These are phyloP conservation scores for Leersia perrieri DNA, from an alignment of 176 grass and related monocot species.

Conservation along the genomic window DNA sequence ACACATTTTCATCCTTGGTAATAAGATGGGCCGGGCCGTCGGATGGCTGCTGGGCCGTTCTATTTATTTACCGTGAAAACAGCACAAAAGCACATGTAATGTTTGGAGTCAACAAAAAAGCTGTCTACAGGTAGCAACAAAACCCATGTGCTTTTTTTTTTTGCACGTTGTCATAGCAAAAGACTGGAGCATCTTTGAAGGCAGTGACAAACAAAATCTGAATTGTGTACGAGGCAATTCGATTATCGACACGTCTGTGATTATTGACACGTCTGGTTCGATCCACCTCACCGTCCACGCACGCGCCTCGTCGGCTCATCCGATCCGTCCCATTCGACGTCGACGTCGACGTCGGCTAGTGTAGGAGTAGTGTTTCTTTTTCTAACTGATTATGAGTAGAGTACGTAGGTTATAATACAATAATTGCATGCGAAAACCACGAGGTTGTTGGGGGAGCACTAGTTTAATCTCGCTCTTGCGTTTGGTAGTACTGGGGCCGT, in stretches of 20 bases:
- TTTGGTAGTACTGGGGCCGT: neutral
- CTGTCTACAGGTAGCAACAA: too few species aligned
- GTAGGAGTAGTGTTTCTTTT: neutral
- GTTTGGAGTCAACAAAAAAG: too few species aligned
- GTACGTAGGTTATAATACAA: neutral
- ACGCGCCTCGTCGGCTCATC: neutral
- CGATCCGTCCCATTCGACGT: neutral
- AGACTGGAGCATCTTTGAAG: neutral
- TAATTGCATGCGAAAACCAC: slow-evolving; percentile 6
- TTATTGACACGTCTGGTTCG: too few species aligned
- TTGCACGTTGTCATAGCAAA: neutral
- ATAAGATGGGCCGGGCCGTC: neutral
- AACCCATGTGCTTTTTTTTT: neutral
- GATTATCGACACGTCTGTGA: too few species aligned
- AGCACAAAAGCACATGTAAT: neutral
- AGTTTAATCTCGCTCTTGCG: neutral
- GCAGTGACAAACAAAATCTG: too few species aligned
- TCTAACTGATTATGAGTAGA: neutral
- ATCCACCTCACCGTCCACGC: neutral
- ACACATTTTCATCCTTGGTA: neutral
- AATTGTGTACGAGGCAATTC: neutral
- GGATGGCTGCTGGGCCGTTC: neutral
- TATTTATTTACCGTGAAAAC: neutral
- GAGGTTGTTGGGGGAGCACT: neutral
- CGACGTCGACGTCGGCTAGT: neutral